Conservation (phyloP, 139 green algal species). For the Closterium sp. region DNA sequence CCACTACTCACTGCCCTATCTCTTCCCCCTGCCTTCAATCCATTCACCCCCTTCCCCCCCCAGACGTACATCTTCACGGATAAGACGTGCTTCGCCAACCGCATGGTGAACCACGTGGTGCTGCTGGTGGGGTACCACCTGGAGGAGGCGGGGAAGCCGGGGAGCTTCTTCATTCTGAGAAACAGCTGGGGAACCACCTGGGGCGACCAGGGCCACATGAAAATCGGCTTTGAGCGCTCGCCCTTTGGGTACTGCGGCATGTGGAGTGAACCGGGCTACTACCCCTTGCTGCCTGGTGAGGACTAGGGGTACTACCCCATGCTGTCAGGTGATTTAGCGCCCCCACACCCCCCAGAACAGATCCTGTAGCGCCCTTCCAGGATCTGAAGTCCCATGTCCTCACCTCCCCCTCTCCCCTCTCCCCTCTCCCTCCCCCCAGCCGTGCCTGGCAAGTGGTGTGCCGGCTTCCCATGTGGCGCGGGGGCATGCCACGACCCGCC, state of each 20-base stretch:
- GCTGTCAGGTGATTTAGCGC: too few species aligned
- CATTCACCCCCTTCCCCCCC: background rate
- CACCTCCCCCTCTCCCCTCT: too few species aligned
- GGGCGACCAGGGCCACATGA: background rate
- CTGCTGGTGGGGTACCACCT: constrained; percentile 3
- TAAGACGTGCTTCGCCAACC: background rate
- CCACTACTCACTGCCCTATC: too few species aligned
- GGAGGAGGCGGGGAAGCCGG: background rate
- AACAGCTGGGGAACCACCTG: background rate
- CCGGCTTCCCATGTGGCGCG: background rate
- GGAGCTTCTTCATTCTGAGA: background rate
- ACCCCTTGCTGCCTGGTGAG: constrained; percentile 8
- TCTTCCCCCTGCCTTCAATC: background rate
- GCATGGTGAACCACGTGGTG: constrained; percentile 2
- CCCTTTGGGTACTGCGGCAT: constrained; percentile 4
- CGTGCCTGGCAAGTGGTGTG: background rate
- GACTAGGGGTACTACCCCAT: background rate
- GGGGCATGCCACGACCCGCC: background rate
- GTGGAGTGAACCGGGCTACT: background rate
- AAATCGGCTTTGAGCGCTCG: background rate
- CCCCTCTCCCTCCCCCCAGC: background rate
- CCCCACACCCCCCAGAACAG: too few species aligned
- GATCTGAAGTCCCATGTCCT: too few species aligned
- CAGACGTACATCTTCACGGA: background rate
- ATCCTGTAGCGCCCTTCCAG: too few species aligned